phyloP scores from a whole-genome alignment of 2,329 filamentous ascomycete species.

The Talaromyces atroroseus region DNA sequence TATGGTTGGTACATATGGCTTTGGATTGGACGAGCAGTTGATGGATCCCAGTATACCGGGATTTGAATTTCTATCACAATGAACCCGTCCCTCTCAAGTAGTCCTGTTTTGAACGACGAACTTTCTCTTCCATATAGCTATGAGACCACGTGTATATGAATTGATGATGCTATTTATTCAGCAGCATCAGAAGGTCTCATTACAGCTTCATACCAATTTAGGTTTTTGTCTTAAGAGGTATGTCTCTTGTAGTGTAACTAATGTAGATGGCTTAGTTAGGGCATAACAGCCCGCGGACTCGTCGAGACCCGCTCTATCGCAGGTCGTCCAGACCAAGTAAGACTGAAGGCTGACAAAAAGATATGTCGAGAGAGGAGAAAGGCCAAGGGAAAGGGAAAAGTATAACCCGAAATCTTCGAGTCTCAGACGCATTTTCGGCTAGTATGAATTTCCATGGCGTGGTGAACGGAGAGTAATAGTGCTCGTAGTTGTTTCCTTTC shows the following conservation, averaged over 20 bases:
- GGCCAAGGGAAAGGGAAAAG: not conserved
- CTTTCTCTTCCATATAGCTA: no score
- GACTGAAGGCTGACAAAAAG: no score
- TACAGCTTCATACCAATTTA: no score
- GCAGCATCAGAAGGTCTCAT: no score
- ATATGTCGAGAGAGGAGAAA: no score
- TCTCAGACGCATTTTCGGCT: not conserved
- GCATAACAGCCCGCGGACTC: no score
- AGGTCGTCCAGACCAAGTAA: no score
- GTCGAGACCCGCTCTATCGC: no score
- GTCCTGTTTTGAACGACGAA: no score
- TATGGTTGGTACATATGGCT: slow-evolving; percentile 41
- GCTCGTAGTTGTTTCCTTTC: not conserved
- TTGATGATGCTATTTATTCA: not conserved
- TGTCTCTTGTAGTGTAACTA: not conserved
- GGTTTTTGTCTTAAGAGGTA: no score
- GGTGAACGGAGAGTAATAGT: not conserved
- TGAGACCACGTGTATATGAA: no score
- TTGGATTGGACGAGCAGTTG: slow-evolving; percentile 37
- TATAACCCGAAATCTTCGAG: not conserved
- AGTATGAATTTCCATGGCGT: not conserved
- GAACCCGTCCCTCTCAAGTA: not conserved
- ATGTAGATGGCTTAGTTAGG: not conserved
- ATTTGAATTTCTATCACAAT: slow-evolving; percentile 35
- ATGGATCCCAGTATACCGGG: slow-evolving; percentile 38